Evolutionary conservation across 2,329 filamentous ascomycete genomes (phyloP).

Genomic region (Ceratocystis colombiana): DNA sequence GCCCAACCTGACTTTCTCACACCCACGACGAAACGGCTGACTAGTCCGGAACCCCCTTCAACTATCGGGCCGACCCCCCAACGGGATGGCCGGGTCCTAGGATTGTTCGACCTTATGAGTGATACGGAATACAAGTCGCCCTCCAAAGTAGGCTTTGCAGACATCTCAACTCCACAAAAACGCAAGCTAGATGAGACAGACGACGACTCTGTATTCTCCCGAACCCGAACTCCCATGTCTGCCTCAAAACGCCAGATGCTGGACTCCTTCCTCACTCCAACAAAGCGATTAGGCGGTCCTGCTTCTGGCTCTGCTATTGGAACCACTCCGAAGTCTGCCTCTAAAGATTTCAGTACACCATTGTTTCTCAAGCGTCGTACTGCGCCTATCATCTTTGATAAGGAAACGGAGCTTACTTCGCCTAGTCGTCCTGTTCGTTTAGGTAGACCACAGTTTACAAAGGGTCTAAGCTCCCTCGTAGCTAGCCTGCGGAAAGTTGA

Average conservation of each 20-base stretch:
- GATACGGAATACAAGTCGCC: constrained; percentile 37
- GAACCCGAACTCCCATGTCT: constrained; percentile 44
- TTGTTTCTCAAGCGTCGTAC: constrained; percentile 48
- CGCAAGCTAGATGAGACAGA: constrained; percentile 29
- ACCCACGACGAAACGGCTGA: constrained; percentile 45
- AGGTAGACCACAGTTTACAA: constrained; percentile 52
- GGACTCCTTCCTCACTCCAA: constrained; percentile 56
- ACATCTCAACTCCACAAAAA: constrained; percentile 40
- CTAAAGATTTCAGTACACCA: constrained; percentile 56
- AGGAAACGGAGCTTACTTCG: background rate
- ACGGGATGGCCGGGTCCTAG: constrained; percentile 64
- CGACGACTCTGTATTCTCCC: constrained; percentile 28
- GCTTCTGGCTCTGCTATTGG: constrained; percentile 30
- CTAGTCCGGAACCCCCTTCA: constrained; percentile 47
- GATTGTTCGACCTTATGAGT: constrained; percentile 62
- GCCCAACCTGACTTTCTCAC: constrained; percentile 40
- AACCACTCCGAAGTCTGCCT: constrained; percentile 41
- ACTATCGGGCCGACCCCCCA: constrained; percentile 70
- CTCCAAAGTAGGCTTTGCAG: constrained; percentile 17
- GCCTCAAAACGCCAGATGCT: constrained; percentile 51
- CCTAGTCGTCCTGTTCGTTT: constrained; percentile 38
- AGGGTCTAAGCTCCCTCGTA: constrained; percentile 65
- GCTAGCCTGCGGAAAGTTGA: constrained; percentile 59
- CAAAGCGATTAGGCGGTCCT: constrained; percentile 40
- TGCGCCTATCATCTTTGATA: constrained; percentile 6